phyloP scores from a whole-genome alignment of 2,329 filamentous ascomycete genomes.

The Cytospora leucostoma region DNA sequence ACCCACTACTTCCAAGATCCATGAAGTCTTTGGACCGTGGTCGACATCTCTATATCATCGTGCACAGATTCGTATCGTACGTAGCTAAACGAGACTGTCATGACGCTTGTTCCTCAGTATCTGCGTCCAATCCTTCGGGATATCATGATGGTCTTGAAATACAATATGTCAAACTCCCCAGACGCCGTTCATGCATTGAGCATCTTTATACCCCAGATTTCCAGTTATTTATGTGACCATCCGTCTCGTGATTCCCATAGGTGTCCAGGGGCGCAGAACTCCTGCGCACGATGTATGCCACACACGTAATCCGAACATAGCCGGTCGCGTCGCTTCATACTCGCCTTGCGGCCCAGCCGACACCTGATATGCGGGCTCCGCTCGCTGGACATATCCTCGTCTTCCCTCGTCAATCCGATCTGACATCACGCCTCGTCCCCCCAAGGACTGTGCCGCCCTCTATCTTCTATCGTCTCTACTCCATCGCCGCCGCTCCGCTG shows the following conservation, averaged over 20 bases:
- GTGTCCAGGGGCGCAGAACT: not conserved
- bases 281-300: not conserved
- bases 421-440: too few relatives aligned
- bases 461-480: not conserved
- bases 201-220: not conserved
- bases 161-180: not conserved
- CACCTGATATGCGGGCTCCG: not conserved
- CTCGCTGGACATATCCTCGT: not conserved
- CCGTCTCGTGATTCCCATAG: not conserved
- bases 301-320: not conserved
- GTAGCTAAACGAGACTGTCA: not conserved
- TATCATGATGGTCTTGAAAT: not conserved
- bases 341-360: not conserved
- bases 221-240: not conserved
- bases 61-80: not conserved
- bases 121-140: slow-evolving; percentile 9
- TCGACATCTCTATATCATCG: not conserved
- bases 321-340: not conserved
- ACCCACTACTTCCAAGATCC: not conserved
- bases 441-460: not conserved
- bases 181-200: not conserved
- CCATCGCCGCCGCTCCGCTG: too few relatives aligned
- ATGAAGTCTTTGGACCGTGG: not conserved
- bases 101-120: not conserved
- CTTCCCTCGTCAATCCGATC: not conserved